phyloP scores from a whole-genome alignment of 1,284 basidiomycete species.

The Rugosomyces carneus region DNA sequence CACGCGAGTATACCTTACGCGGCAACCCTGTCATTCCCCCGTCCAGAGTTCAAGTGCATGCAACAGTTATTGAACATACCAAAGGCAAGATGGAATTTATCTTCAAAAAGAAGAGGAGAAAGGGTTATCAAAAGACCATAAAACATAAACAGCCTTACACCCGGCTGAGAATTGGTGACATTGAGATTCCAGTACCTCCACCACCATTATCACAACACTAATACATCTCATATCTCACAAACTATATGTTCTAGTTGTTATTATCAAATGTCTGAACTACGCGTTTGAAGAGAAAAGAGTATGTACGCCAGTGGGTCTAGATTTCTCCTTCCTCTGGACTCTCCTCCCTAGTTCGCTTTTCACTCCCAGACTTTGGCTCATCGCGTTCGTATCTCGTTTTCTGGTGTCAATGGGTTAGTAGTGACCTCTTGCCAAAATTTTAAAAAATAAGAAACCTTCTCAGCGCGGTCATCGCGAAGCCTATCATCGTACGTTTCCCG shows the following conservation, averaged over 20 bases:
- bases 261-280: background rate
- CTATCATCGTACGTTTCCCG: constrained; percentile 37
- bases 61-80: constrained; percentile 94
- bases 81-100: constrained; percentile 88
- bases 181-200: constrained; percentile 32
- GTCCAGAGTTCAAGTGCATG: constrained; percentile 65
- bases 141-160: constrained; percentile 93
- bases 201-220: constrained; percentile 22
- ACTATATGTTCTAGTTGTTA: background rate
- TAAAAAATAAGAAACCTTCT: constrained; percentile 49
- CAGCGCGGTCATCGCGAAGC: constrained; percentile 42
- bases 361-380: constrained; percentile 24
- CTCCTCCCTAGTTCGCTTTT: constrained; percentile 41
- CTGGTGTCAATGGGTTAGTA: constrained; percentile 28
- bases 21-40: constrained; percentile 59
- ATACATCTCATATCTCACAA: constrained; percentile 13
- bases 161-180: constrained; percentile 75
- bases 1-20: constrained; percentile 89
- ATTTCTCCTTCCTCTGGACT: constrained; percentile 83
- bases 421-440: background rate
- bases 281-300: background rate
- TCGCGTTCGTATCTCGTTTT: constrained; percentile 49
- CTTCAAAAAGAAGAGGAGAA: constrained; percentile 96
- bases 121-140: constrained; percentile 76
- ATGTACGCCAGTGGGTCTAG: constrained; percentile 25